Base-by-base conservation (phyloP, 352 stramenopile species). In the Pythium periplocum region DNA sequence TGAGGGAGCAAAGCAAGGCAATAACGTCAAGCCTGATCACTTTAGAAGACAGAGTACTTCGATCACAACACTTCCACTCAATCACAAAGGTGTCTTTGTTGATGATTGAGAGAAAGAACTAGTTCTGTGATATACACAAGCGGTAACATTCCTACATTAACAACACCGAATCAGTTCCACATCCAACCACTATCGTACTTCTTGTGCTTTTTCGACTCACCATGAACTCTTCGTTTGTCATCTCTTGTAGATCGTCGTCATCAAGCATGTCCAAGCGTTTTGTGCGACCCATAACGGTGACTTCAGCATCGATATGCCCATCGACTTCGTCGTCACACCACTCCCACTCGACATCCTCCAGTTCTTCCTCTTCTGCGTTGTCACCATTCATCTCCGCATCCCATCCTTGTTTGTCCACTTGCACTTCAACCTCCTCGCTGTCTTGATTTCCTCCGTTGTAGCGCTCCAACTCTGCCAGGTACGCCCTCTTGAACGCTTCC, bases 401-500 rank as follows among this genome's bases (percentile, higher is more conserved):
- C 83, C 83, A 93, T 8, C 79, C 83, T 61, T 93, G 78, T 48
- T 82, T 87, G 57, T 91, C 83, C 12, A 91, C 79, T 51, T 88
- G 62, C 3, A 90, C 73, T 55, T 93, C 77, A 31, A 95, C 84
- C 50, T 88, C 75, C 45, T 90, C 78, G 33, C 68, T 64, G 47
- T 87, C 84, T 8, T 82, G 61, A 55, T 90, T 89, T 56, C 93
- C 83, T 51, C 86, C 82, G 49, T 94, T 94, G 68, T 94, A 94
- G 7, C 84, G 76, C 55, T 92, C 82, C 10, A 94, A 54, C 42
- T 94, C 84, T 3, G 77, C 78, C 59, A 92, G 83, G 56, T 94
- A 94, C 6, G 80, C 84, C 45, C 71, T 75, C 43, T 88, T 79
- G 54, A 93, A 94, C 34, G 78, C 80, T 59, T 94, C 84, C 51